Base-by-base conservation (phyloP, 1,284 basidiomycete genomes). In the Ceratobasidium sp. region DNA sequence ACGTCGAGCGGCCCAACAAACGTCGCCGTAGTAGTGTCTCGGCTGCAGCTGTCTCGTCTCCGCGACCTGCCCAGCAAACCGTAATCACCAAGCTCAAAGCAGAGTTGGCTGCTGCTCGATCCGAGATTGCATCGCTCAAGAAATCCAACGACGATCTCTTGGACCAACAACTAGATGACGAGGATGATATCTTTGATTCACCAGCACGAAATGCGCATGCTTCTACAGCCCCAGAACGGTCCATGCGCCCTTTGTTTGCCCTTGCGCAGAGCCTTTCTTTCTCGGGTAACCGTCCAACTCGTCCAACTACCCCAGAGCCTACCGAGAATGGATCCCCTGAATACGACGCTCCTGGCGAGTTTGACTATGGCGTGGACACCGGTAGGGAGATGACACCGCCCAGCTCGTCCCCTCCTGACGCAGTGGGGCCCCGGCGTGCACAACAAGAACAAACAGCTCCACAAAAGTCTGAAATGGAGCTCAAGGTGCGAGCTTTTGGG, bases 271-370 rank as follows among this genome's bases (percentile, higher is more conserved):
- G 34, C 13, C 29, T 54, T 43, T 68, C 65, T 22, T 68, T 68
- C 65, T 49, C 41, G 34, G 65, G 65, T 16, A 51, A 34, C 19
- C 65, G 51, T 14, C 65, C 48, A 8, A 68, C 65, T 43, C 65
- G 65, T 16, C 65, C 65, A 13, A 68, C 65, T 11, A 68, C 65
- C 51, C 65, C 65, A 22, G 65, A 68, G 51, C 65, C 65, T 2
- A 68, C 65, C n/a, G 65, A 68, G 39, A 11, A 68, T 56, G 65
- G 65, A 37, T 68, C 65, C 41, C 65, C 65, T 43, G 65, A 68
- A 68, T 68, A 68, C 37, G 65, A 68, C 19, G 49, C 65, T 27
- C 65, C 65, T 16, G 51, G 34, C 2, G 65, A 68, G 4, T 54
- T 68, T 43, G 65, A 43, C 19, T 68, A 31, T 68, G 22, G 8